Evolutionary conservation across 768 basidiomycete species (phyloP).

Genomic region (Mrakia frigida): DNA sequence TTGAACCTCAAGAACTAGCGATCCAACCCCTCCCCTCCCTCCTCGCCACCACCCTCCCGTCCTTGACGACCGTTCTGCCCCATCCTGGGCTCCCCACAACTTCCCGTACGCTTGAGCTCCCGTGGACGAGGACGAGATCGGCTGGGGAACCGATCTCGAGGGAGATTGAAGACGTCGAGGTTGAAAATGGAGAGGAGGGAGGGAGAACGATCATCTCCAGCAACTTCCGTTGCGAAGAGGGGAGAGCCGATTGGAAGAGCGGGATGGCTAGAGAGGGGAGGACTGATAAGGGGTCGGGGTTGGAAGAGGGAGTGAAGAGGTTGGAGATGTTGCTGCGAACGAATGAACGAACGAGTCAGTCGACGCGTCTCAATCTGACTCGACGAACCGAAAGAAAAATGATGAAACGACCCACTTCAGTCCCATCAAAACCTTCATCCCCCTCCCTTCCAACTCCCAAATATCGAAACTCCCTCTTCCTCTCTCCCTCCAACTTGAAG

Average conservation of each 20-base stretch:
- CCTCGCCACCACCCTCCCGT: slow-evolving; percentile 9
- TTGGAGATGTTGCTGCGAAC: not conserved
- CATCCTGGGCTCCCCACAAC: not conserved
- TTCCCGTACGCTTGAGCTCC: not conserved
- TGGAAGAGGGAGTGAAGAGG: slow-evolving; percentile 9
- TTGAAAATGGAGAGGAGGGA: not conserved
- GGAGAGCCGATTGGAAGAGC: not conserved
- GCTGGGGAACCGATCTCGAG: not conserved
- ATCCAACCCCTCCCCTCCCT: slow-evolving; percentile 6
- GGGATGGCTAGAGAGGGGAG: slow-evolving; percentile 1
- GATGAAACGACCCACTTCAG: slow-evolving; percentile 5
- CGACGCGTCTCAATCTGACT: not conserved
- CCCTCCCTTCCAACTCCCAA: not conserved
- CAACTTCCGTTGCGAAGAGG: not conserved
- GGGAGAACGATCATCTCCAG: slow-evolving; percentile 2
- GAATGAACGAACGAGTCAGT: too few relatives aligned
- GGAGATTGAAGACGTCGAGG: not conserved
- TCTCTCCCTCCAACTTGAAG: not conserved
- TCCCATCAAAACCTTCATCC: slow-evolving; percentile 1
- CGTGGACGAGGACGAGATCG: slow-evolving; percentile 1
- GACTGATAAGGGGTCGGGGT: slow-evolving; percentile 3
- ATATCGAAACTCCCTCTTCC: slow-evolving; percentile 13
- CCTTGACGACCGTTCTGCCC: slow-evolving; percentile 1
- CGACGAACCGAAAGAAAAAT: not conserved
- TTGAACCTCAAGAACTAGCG: too few relatives aligned